These are phyloP conservation scores for Leccinum subgranulosum DNA, from an alignment of 768 basidiomycete species.

Conservation along the genomic window DNA sequence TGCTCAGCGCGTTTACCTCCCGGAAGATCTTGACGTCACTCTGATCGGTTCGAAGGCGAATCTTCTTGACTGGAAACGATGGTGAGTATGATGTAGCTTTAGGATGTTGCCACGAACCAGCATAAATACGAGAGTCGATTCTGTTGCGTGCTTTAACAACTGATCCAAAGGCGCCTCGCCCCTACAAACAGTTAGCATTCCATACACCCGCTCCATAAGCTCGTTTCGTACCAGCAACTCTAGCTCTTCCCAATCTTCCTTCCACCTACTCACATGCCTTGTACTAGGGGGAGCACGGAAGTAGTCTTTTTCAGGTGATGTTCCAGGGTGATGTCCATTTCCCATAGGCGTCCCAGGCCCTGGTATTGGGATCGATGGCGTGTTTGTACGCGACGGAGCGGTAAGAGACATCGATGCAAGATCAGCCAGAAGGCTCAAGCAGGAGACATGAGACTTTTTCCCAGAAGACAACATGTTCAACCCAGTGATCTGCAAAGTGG, in stretches of 20 bases:
- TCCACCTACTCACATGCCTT: slow-evolving; percentile 74
- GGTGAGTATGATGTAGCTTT: background rate
- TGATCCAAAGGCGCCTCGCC: slow-evolving; percentile 89
- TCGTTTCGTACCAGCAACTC: slow-evolving; percentile 61
- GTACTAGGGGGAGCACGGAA: slow-evolving; percentile 40
- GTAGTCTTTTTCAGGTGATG: slow-evolving; percentile 69
- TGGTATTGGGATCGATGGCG: slow-evolving; percentile 19
- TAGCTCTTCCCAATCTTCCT: slow-evolving; percentile 92
- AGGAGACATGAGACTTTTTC: slow-evolving; percentile 57
- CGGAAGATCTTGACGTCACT: slow-evolving; percentile 87
- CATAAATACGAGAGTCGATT: slow-evolving; percentile 83
- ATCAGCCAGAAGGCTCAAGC: slow-evolving; percentile 55
- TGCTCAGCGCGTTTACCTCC: slow-evolving; percentile 86
- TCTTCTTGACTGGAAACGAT: slow-evolving; percentile 70
- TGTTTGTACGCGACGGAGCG: slow-evolving; percentile 11
- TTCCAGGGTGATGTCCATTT: slow-evolving; percentile 30
- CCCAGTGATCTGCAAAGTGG: slow-evolving; percentile 47
- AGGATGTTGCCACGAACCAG: slow-evolving; percentile 42
- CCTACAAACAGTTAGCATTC: slow-evolving; percentile 39
- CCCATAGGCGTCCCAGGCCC: slow-evolving; percentile 50
- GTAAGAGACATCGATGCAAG: slow-evolving; percentile 44
- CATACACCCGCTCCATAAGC: background rate
- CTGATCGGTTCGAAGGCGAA: slow-evolving; percentile 72
- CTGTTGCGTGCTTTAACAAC: slow-evolving; percentile 92
- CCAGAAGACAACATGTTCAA: slow-evolving; percentile 57